Evolutionary conservation across 208 protist genomes (phyloP).

Genomic region (Crithidia bombi): DNA sequence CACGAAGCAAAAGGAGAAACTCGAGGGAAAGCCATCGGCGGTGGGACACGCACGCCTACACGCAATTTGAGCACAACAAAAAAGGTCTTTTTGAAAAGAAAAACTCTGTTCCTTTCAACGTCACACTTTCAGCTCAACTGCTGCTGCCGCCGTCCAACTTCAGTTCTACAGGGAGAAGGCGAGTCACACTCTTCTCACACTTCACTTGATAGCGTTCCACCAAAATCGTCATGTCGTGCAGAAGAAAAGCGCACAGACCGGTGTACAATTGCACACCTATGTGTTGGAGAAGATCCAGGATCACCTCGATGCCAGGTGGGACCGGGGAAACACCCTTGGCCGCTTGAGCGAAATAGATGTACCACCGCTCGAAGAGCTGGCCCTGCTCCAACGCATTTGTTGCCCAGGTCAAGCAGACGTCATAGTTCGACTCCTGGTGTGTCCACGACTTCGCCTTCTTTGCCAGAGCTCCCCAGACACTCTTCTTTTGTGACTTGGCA

Average conservation of each 20-base stretch:
- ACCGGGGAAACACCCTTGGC: constrained; percentile 29
- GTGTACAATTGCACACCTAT: constrained; percentile 66
- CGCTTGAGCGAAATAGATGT: constrained; percentile 64
- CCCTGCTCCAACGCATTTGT: constrained; percentile 67
- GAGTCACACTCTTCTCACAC: constrained; percentile 62
- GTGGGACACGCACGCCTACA: no score
- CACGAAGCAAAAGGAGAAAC: neutral
- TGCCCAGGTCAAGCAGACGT: constrained; percentile 64
- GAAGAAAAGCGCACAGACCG: constrained; percentile 62
- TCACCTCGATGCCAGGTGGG: constrained; percentile 37
- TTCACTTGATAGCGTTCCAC: constrained; percentile 72
- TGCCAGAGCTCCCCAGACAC: constrained; percentile 52
- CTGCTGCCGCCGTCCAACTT: constrained; percentile 47
- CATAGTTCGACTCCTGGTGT: constrained; percentile 61
- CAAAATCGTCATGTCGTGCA: constrained; percentile 79
- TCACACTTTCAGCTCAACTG: neutral
- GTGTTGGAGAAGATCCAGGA: constrained; percentile 49
- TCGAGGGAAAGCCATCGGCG: no score
- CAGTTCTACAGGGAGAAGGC: constrained; percentile 64
- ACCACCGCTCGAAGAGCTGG: constrained; percentile 79
- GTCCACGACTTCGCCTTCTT: constrained; percentile 72
- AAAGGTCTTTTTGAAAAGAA: no score
- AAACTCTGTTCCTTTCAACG: neutral
- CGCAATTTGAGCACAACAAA: no score
- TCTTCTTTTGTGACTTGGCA: constrained; percentile 45